These are phyloP conservation scores for Candida germanica DNA, from an alignment of 805 yeast species.

Conservation along the genomic window DNA sequence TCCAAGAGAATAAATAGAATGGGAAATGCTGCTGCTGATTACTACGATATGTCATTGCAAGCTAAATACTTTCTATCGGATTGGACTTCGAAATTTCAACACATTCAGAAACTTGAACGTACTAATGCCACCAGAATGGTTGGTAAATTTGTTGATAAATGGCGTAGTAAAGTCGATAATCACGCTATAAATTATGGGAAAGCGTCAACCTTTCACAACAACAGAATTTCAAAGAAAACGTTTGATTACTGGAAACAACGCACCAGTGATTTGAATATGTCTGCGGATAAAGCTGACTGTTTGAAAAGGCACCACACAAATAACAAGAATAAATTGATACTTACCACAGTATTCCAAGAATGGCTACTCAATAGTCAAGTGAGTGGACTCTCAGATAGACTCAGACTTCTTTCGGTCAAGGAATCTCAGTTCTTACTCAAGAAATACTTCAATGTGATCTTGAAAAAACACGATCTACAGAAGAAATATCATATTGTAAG, in stretches of 20 bases:
- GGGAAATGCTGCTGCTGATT: conserved; percentile 6
- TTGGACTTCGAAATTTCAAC: conserved; percentile 5
- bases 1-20: conserved; percentile 2
- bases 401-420: conserved; percentile 5
- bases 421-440: conserved; percentile 16
- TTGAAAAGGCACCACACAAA: background rate
- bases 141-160: too few species aligned
- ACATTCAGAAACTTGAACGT: background rate
- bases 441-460: conserved; percentile 12
- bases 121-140: too few species aligned
- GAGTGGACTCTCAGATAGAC: conserved; percentile 4
- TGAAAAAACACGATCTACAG: background rate
- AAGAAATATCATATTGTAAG: conserved; percentile 1
- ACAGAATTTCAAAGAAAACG: background rate
- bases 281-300: background rate
- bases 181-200: too few species aligned
- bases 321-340: background rate
- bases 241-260: conserved; percentile 1
- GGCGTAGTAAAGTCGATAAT: too few species aligned
- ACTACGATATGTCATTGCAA: conserved; percentile 8
- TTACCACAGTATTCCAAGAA: background rate
- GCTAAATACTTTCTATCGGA: conserved; percentile 6
- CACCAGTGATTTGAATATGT: background rate
- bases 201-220: too few species aligned
- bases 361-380: conserved; percentile 3